Evolutionary conservation across 2,329 filamentous ascomycete genomes (phyloP), one percentile per base, ranked within the genome.

Genomic region (Orbilia blumenaviensis): DNA sequence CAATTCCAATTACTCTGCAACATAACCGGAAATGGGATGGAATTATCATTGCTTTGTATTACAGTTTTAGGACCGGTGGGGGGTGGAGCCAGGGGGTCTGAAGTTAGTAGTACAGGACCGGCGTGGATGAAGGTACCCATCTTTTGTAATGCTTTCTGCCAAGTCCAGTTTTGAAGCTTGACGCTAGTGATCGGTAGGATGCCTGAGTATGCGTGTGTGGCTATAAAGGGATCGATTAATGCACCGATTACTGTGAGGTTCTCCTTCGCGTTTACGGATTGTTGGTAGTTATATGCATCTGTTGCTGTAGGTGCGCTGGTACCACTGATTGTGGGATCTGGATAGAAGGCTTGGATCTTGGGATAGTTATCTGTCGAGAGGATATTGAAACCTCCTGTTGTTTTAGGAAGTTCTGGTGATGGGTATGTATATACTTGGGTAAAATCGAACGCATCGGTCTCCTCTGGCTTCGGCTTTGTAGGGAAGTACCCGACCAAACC

Each of bases 51-150:
- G 29, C 29, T 34, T 10, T 5, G 29, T 5, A 34, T 10, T 34
- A 34, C 29, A 34, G 29, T 34, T 34, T 34, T 34, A 10, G 29
- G 29, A 34, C 29, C 29, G 10, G 29, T 34, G 10, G 29, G 29
- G 5, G 29, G 29, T 34, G 29, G 29, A 34, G 29, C 23, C 2
- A 77, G 75, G 8, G 81, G 76, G 8, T 81, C 77, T 0, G 36
- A 42, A 2, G 80, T 79, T 4, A 83, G 50, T 0, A 80, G 74
- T 32, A 83, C 8, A 0, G 83, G 84, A 0, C 84, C 84, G 0
- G 80, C 61, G 52, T 82, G 81, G 77, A 84, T 84, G 54, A 85
- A 85, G 0, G 84, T 83, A 0, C 80, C 83, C 80, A 85, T 84
- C 1, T 62, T 80, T 10, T 79, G 63, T 78, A 85, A 75, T 5